A percentile compares a stretch with the other conserved stretches of the same genome.
Evolutionary conservation across 2,329 filamentous ascomycete genomes (phyloP).

Genomic region (Cladosporium sphaerospermum): DNA sequence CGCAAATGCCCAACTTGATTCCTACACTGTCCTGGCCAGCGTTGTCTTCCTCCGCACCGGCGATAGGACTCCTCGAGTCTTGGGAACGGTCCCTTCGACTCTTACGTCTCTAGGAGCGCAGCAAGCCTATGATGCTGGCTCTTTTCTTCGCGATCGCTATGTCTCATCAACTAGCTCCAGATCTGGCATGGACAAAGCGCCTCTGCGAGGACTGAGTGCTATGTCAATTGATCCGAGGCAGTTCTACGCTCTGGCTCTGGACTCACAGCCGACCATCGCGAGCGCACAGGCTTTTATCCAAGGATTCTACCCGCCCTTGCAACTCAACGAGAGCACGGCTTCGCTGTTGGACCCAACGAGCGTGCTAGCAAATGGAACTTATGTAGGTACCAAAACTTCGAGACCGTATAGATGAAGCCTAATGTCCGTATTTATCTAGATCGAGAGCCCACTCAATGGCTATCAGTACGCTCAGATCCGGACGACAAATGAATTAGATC

Average conservation of each 20-base stretch:
- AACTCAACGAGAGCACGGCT: constrained; percentile 25
- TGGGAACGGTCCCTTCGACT: constrained; percentile 28
- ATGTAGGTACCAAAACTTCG: constrained; percentile 12
- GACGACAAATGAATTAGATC: constrained; percentile 40
- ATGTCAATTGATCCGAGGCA: constrained; percentile 42
- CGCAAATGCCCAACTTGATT: constrained; percentile 14
- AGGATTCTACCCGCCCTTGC: constrained; percentile 51
- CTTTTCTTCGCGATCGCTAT: constrained; percentile 49
- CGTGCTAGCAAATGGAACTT: constrained; percentile 42
- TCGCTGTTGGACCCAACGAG: constrained; percentile 33
- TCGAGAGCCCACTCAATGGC: constrained; percentile 46
- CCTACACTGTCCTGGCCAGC: constrained; percentile 39
- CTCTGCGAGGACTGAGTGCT: constrained; percentile 41
- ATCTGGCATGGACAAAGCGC: constrained; percentile 24
- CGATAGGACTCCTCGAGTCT: constrained; percentile 46
- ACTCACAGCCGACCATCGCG: constrained; percentile 43
- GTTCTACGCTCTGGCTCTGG: constrained; percentile 42
- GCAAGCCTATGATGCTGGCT: constrained; percentile 46
- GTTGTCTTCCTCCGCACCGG: constrained; percentile 51
- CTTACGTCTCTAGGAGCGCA: constrained; percentile 52
- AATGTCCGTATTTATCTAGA: constrained; percentile 8
- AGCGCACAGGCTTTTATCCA: constrained; percentile 58
- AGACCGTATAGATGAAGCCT: neutral
- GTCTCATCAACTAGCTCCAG: constrained; percentile 30
- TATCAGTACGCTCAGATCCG: constrained; percentile 53